A percentile compares a stretch with the other conserved stretches of the same genome.
Evolutionary conservation across 441 rosid genomes (phyloP).

Genomic region (Pelargonium australe): DNA sequence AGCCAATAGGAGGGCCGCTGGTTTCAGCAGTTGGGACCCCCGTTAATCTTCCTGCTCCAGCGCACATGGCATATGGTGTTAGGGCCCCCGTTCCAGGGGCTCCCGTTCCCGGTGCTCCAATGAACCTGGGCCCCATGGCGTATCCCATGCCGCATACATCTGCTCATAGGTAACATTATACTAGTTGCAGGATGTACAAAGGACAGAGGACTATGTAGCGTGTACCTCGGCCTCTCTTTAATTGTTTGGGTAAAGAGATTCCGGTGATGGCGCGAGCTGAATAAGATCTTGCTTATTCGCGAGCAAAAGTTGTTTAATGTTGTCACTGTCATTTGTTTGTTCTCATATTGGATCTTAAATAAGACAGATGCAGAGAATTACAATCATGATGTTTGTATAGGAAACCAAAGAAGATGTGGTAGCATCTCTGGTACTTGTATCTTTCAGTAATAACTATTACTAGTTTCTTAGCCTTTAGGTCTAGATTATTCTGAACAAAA

Average conservation of each 20-base stretch:
- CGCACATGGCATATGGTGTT: slow-evolving; percentile 67
- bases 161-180: slow-evolving; percentile 59
- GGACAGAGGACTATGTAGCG: slow-evolving; percentile 33
- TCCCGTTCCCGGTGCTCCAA: slow-evolving; percentile 74
- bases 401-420: slow-evolving; percentile 26
- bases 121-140: slow-evolving; percentile 60
- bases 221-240: slow-evolving; percentile 12
- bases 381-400: slow-evolving; percentile 34
- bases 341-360: slow-evolving; percentile 29
- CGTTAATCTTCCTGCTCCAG: slow-evolving; percentile 61
- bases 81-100: slow-evolving; percentile 61
- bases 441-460: not conserved
- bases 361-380: slow-evolving; percentile 32
- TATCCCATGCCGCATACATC: slow-evolving; percentile 70
- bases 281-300: slow-evolving; percentile 32
- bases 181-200: slow-evolving; percentile 42
- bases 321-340: slow-evolving; percentile 18
- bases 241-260: slow-evolving; percentile 26
- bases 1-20: slow-evolving; percentile 75
- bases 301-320: slow-evolving; percentile 27
- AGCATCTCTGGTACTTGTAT: slow-evolving; percentile 27
- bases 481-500: slow-evolving; percentile 18
- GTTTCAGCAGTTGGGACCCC: slow-evolving; percentile 92
- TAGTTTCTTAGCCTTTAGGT: slow-evolving; percentile 6
- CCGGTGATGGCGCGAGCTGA: slow-evolving; percentile 22